Percentiles rank a stretch among this genome's conserved stretches.
Conservation (phyloP, 441 rosid species). For the Brassica balearica region DNA sequence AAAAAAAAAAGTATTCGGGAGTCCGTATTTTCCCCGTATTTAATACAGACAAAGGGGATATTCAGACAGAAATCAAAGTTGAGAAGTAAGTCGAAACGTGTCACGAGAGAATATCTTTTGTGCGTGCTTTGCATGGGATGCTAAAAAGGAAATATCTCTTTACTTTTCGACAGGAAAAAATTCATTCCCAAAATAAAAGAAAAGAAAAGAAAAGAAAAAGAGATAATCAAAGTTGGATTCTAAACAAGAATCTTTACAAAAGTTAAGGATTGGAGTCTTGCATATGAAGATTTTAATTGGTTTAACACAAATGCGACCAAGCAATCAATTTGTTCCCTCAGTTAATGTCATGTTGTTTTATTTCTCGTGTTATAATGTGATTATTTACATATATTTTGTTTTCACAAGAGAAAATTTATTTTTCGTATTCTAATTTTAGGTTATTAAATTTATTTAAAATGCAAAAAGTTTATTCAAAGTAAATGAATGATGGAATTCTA, state of each 20-base stretch:
- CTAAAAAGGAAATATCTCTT: slow-evolving; percentile 42
- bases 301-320: slow-evolving; percentile 41
- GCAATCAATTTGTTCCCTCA: neutral
- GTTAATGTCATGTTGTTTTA: neutral
- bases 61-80: slow-evolving; percentile 45
- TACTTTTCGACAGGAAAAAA: slow-evolving; percentile 42
- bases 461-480: slow-evolving; percentile 19
- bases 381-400: neutral
- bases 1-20: slow-evolving; percentile 18
- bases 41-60: slow-evolving; percentile 48
- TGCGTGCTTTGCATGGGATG: slow-evolving; percentile 47
- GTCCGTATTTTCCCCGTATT: slow-evolving; percentile 21
- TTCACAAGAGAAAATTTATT: neutral
- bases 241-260: slow-evolving; percentile 32
- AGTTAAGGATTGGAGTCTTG: slow-evolving; percentile 50
- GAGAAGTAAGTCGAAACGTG: slow-evolving; percentile 44
- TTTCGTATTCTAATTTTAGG: slow-evolving; percentile 4
- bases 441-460: neutral
- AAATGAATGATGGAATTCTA: slow-evolving; percentile 4
- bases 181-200: slow-evolving; percentile 29
- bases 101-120: slow-evolving; percentile 44
- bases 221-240: slow-evolving; percentile 39
- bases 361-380: neutral
- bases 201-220: slow-evolving; percentile 23
- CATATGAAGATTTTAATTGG: slow-evolving; percentile 45